phyloP scores from a whole-genome alignment of 208 protist genomes.

The Perkinsela sp. region DNA sequence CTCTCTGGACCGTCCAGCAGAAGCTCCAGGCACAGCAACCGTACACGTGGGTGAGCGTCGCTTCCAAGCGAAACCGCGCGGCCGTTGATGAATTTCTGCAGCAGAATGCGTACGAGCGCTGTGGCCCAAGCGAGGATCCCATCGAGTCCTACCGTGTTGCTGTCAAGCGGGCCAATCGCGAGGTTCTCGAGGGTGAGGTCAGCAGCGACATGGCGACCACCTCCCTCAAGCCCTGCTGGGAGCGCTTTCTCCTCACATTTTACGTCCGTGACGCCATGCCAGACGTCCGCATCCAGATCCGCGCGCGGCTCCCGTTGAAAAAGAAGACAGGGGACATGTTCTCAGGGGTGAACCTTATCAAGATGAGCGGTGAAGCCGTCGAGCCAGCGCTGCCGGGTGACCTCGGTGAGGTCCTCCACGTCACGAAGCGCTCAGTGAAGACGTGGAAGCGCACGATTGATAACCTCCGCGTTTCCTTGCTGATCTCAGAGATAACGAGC shows the following conservation, averaged over 20 bases:
- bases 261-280: constrained; percentile 45
- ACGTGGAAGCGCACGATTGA: constrained; percentile 28
- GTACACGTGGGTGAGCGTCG: constrained; percentile 28
- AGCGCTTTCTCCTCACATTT: constrained; percentile 44
- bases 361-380: constrained; percentile 42
- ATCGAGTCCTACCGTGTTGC: constrained; percentile 29
- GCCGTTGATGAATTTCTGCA: neutral
- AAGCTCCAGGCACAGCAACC: constrained; percentile 41
- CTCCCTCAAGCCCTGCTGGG: constrained; percentile 39
- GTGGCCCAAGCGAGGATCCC: constrained; percentile 19
- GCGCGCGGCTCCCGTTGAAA: constrained; percentile 45
- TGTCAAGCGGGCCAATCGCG: constrained; percentile 22
- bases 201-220: constrained; percentile 36
- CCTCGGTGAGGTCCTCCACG: constrained; percentile 48
- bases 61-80: neutral
- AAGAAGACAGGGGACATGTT: constrained; percentile 41
- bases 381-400: constrained; percentile 47
- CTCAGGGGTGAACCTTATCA: constrained; percentile 34
- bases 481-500: constrained; percentile 31
- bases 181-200: constrained; percentile 24
- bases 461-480: constrained; percentile 2
- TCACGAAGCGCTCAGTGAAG: constrained; percentile 43
- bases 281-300: constrained; percentile 45
- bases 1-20: constrained; percentile 53
- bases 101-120: neutral